Evolutionary conservation across 768 basidiomycete species (phyloP).

Genomic region (Heimioporus sp.): DNA sequence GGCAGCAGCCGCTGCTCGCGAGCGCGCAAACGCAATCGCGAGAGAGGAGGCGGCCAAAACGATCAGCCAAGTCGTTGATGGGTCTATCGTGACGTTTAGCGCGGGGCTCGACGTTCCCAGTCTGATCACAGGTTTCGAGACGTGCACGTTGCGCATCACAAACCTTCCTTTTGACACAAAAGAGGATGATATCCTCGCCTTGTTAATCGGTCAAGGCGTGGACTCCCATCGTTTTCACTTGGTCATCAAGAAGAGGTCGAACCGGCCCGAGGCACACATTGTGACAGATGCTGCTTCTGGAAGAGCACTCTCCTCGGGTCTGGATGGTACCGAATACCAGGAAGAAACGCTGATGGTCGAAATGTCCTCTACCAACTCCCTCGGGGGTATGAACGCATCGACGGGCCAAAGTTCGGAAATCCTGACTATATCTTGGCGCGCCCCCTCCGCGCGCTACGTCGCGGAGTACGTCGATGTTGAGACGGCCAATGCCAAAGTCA

Average conservation of each 20-base stretch:
- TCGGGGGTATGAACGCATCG: constrained; percentile 42
- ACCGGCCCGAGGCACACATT: constrained; percentile 40
- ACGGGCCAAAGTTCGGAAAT: constrained; percentile 33
- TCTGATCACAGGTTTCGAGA: constrained; percentile 51
- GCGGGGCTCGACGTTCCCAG: constrained; percentile 47
- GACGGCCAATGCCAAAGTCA: constrained; percentile 29
- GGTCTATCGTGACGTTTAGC: constrained; percentile 47
- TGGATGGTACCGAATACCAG: constrained; percentile 51
- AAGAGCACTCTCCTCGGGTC: constrained; percentile 37
- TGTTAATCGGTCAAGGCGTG: constrained; percentile 45
- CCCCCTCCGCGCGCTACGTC: constrained; percentile 45
- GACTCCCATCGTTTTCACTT: constrained; percentile 34
- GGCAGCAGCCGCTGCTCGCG: constrained; percentile 11
- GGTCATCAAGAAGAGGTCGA: constrained; percentile 28
- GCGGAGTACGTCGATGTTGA: constrained; percentile 38
- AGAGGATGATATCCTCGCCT: constrained; percentile 37
- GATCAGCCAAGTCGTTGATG: constrained; percentile 43
- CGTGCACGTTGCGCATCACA: constrained; percentile 44
- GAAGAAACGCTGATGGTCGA: constrained; percentile 42
- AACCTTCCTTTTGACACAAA: constrained; percentile 43
- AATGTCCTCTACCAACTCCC: constrained; percentile 37
- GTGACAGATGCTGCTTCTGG: constrained; percentile 42
- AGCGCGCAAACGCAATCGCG: constrained; percentile 8
- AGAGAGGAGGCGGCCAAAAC: constrained; percentile 42
- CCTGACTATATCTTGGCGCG: constrained; percentile 51